Base-by-base conservation (phyloP, 805 yeast species). In the Spencermartinsiella europaea region DNA sequence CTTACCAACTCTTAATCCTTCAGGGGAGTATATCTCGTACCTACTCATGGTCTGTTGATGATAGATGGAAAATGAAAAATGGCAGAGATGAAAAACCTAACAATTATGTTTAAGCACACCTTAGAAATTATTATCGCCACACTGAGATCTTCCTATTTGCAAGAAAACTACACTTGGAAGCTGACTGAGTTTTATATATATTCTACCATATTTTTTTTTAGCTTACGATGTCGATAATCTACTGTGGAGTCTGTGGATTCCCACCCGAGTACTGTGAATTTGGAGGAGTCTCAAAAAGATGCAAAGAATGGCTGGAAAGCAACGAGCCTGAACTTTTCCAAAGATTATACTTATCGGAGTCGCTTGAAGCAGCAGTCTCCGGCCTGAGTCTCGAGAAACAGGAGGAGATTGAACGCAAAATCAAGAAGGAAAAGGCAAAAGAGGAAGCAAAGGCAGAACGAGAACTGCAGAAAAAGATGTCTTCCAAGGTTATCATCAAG, bases 231-330 rank as follows among this genome's bases (percentile, higher is more conserved):
- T 59, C 63, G 20, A 77, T 81, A 17, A 59, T 75, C 14, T 87
- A 87, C 68, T 87, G 96, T 63, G 88, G 79, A 3, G 76, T 86
- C 12, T 87, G 96, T 63, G 68, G 87, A 1, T 81, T 76, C 61
- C 95, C 96, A n/a, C 87, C 87, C 3, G 96, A 81, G 66, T 90
- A 81, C 68, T 90, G 98, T 69, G 97, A 91, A 63, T 90, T 90
- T 62, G 93, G 95, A 10, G 85, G 84, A 39, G 57, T 81, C 21
- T 74, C 85, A 65, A 83, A 81, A 61, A 79, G 86, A 61, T 90
- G 98, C 69, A 87, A 85, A 58, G 79, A 75, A 19, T 88, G 96
- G 95, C 73, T 91, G 38, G 70, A 75, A 47, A 79, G 75, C 35
- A 70, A 74, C 42, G 73, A 87, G 56, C 66, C 71, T 1, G 84